Evolutionary conservation across 352 stramenopile species (phyloP), one percentile per base, ranked within the genome.

Genomic region (Globisporangium splendens): DNA sequence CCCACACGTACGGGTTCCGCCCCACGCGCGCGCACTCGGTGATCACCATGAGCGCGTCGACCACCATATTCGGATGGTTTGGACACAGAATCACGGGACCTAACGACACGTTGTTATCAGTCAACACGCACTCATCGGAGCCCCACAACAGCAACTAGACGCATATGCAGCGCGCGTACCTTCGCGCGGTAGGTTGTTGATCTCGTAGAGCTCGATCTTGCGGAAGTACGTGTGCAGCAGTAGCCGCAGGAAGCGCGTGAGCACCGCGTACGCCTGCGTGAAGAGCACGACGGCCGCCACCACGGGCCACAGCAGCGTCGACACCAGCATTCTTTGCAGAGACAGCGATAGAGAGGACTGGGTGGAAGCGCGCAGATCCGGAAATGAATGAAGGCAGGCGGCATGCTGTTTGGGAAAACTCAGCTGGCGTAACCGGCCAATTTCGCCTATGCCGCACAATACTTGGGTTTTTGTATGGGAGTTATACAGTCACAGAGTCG

Each of bases 21-120:
- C 77, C 77, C 33, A 79, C 65, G 24, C 58, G 69, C n/a, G 62
- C 68, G 28, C 68, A 77, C 61, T 92, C 77, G n/a, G 79, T 90
- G 55, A 90, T 78, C 33, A 90, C 79, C n/a, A 92, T 67, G 39
- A 90, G 72, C 60, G 71, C 70, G 56, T 92, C 82, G 18, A 92
- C 79, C 35, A 92, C 74, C 82, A 92, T 92, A 60, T 92, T 92
- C 4, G 82, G 82, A 58, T 92, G 82, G 65, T 92, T 92, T 10
- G 82, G 78, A 20, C 79, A 92, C 53, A 92, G 50, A 41, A 92
- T 89, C 51, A 92, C 82, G 2, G 82, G 82, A 7, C 81, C 80
- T 77, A 44, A 8, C 1, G 3, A 52, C 21, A 18, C n/a, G n/a
- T n/a, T n/a, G n/a, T n/a, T n/a, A 5, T 57, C 17, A 49, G 17